These are phyloP conservation scores for Suhomyces wounanorum DNA, from an alignment of 1,139 yeast species.

Conservation along the genomic window DNA sequence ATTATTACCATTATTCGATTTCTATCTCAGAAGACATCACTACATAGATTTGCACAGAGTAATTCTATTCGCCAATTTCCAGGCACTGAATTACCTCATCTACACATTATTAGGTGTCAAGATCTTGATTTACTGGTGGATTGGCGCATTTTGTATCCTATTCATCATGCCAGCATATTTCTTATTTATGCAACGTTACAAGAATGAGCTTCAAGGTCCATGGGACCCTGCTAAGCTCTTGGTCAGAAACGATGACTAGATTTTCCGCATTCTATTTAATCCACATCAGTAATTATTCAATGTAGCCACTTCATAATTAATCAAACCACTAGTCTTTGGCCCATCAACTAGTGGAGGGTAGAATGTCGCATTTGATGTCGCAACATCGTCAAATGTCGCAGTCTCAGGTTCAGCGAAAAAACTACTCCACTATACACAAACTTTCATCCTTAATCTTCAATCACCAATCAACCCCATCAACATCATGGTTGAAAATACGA, in stretches of 20 bases:
- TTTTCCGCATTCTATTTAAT: neutral
- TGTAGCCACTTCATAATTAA: no score
- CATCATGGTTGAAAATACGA: conserved; percentile 3
- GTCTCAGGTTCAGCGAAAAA: conserved; percentile 5
- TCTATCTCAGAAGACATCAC: conserved; percentile 50
- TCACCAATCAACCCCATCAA: conserved; percentile 2
- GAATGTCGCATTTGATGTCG: neutral
- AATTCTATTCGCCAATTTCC: conserved; percentile 29
- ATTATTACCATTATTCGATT: conserved; percentile 68
- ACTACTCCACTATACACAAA: conserved; percentile 2
- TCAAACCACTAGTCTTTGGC: no score
- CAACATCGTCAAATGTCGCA: conserved; percentile 7
- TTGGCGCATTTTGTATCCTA: conserved; percentile 47
- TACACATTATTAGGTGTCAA: conserved; percentile 40
- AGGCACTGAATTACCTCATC: conserved; percentile 25
- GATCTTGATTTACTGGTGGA: conserved; percentile 51
- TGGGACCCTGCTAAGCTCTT: conserved; percentile 88
- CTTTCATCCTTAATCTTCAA: neutral
- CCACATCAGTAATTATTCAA: neutral
- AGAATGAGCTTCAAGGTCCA: conserved; percentile 88
- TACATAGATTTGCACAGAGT: conserved; percentile 32
- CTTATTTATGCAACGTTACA: conserved; percentile 71
- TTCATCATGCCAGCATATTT: conserved; percentile 73
- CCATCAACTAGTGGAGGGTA: no score
- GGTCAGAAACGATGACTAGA: conserved; percentile 2